Conservation (phyloP, 495 filamentous ascomycete species). For the Xylaria longipes region DNA sequence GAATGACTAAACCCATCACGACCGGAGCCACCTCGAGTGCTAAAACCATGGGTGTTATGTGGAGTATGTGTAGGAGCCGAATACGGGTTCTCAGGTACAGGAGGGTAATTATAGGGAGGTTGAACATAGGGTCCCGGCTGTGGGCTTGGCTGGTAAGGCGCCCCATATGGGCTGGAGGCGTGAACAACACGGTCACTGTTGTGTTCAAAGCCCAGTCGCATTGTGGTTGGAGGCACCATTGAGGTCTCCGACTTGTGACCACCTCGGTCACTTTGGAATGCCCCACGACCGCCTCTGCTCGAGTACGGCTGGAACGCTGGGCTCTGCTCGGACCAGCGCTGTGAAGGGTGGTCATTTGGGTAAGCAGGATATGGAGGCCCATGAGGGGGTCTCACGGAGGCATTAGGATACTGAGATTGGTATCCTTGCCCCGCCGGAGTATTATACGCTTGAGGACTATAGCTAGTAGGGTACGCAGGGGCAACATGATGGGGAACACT, state of each 20-base stretch:
- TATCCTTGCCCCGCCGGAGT: constrained; percentile 41
- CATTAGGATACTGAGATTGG: constrained; percentile 39
- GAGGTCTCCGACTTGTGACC: constrained; percentile 32
- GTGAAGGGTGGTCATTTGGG: constrained; percentile 40
- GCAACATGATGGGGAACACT: constrained; percentile 47
- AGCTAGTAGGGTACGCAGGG: constrained; percentile 59
- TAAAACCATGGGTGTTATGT: constrained; percentile 41
- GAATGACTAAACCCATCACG: constrained; percentile 50
- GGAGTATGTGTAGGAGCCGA: constrained; percentile 47
- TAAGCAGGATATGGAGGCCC: constrained; percentile 41
- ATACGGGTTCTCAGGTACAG: constrained; percentile 39
- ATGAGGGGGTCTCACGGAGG: constrained; percentile 38
- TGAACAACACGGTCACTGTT: constrained; percentile 27
- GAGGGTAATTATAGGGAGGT: constrained; percentile 47
- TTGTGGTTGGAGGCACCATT: constrained; percentile 36
- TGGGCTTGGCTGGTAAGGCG: constrained; percentile 30
- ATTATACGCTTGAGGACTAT: constrained; percentile 56
- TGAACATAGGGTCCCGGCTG: constrained; percentile 39
- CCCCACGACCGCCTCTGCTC: constrained; percentile 38
- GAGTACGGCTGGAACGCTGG: constrained; percentile 35
- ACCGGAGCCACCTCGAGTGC: constrained; percentile 50
- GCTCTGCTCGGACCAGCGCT: constrained; percentile 41
- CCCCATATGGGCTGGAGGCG: constrained; percentile 18
- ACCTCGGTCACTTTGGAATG: constrained; percentile 42
- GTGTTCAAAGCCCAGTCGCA: constrained; percentile 33